Evolutionary conservation across 192 early-diverging fungal genomes (phyloP).

Genomic region (Lunasporangiospora selenospora): DNA sequence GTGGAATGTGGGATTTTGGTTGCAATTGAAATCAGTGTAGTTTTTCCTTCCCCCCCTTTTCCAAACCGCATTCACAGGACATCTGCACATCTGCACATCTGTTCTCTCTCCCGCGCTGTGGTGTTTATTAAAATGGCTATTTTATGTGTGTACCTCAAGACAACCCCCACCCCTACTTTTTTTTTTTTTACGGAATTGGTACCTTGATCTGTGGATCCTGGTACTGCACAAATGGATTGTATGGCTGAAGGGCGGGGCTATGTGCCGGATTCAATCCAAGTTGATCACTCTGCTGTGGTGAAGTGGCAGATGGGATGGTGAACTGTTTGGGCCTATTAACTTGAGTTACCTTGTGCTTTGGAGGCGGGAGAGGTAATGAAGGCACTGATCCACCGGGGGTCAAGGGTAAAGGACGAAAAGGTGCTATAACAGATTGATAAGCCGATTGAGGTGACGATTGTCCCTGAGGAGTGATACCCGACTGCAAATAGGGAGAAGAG

Average conservation of each 20-base stretch:
- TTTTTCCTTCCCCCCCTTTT: conserved; percentile 5
- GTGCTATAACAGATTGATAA: conserved; percentile 6
- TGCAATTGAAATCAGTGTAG: conserved; percentile 39
- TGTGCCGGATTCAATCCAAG: background rate
- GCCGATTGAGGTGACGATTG: background rate
- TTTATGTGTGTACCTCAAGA: too few species aligned
- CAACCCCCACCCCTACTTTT: background rate
- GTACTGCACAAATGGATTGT: background rate
- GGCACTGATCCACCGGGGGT: conserved; percentile 3
- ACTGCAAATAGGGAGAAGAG: too few species aligned
- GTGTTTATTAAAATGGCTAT: too few species aligned
- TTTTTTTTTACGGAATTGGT: background rate
- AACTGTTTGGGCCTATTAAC: conserved; percentile 36
- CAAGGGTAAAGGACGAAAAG: conserved; percentile 9
- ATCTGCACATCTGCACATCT: too few species aligned
- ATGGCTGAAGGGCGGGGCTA: background rate
- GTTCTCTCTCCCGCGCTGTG: too few species aligned
- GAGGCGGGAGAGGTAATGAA: conserved; percentile 17
- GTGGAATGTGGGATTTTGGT: conserved; percentile 45
- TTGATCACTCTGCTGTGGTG: background rate
- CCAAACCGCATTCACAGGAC: background rate
- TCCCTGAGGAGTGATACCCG: too few species aligned
- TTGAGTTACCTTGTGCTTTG: conserved; percentile 27
- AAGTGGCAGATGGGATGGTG: conserved; percentile 5
- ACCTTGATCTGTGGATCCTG: background rate